Evolutionary conservation across 768 basidiomycete genomes (phyloP).

Genomic region (Wakefieldia striispora): DNA sequence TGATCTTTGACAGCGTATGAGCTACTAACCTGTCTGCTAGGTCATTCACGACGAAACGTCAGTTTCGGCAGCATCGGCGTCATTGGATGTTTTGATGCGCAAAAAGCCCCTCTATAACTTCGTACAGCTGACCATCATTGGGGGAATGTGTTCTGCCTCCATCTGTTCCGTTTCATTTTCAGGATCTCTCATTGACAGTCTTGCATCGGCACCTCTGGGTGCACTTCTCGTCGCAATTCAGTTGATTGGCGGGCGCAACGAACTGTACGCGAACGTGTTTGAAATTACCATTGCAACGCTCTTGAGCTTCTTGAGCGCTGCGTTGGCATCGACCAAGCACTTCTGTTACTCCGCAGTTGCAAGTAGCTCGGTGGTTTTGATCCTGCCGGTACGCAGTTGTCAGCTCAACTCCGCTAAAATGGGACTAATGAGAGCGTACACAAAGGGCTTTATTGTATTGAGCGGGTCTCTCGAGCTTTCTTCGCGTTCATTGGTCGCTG

Average conservation of each 20-base stretch:
- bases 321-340: conserved; percentile 59
- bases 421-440: conserved; percentile 2
- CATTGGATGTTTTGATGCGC: conserved; percentile 74
- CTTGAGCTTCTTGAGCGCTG: conserved; percentile 77
- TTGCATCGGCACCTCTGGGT: conserved; percentile 74
- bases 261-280: conserved; percentile 78
- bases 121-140: conserved; percentile 64
- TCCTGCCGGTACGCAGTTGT: conserved; percentile 58
- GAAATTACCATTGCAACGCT: conserved; percentile 81
- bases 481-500: conserved; percentile 77
- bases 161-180: conserved; percentile 74
- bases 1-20: background rate
- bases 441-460: conserved; percentile 63
- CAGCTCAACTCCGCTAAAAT: background rate
- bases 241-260: conserved; percentile 66
- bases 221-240: conserved; percentile 72
- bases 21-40: conserved; percentile 28
- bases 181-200: conserved; percentile 75
- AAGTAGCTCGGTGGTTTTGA: conserved; percentile 74
- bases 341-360: conserved; percentile 84
- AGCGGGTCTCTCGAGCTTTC: conserved; percentile 76
- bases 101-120: conserved; percentile 57
- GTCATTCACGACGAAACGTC: conserved; percentile 83
- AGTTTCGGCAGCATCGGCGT: conserved; percentile 67
- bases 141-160: conserved; percentile 72